Evolutionary conservation across 2,329 filamentous ascomycete genomes (phyloP), one percentile per base, ranked within the genome.

Genomic region (Xylaria sp.): DNA sequence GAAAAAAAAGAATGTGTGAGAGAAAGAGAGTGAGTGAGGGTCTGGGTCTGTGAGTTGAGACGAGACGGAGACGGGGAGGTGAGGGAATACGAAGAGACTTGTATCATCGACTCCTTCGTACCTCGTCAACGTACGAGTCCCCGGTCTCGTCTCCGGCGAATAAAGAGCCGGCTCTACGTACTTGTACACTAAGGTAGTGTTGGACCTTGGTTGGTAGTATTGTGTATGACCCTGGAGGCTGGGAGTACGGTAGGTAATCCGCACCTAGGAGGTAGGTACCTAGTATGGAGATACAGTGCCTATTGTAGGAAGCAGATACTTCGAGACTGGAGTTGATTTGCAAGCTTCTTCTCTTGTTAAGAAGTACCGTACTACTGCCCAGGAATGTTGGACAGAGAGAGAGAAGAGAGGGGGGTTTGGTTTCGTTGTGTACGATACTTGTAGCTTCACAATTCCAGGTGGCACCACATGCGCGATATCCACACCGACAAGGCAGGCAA

Each of bases 401-500:
- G 8, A 9, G 8, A 9, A 42, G 9, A 9, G 2, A 42, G 37
- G 7, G 11, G 9, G 11, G 37, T 16, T 16, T 16, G 11, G 7
- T 3, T 42, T 46, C 3, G 11, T 16, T 46, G 13, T n/a, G 37
- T 42, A n/a, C n/a, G n/a, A n/a, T n/a, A 42, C 37, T 42, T 46
- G 10, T 46, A n/a, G n/a, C 10, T 13, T 46, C 10, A 46, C 57
- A 55, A 56, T 57, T 54, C 48, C 52, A 53, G 58, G 61, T 59
- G 56, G 59, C 55, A 65, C 65, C 57, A 60, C 63, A 64, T 57
- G 56, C 56, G 56, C 57, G 44, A 63, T 65, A 65, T 55, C 63
- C 63, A 64, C 61, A 59, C 50, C 13, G 58, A 59, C 66, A 16
- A 66, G 63, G 66, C 66, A 66, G 63, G 66, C 65, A 66, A 59